phyloP scores from a whole-genome alignment of 169 alveolate species.

The Plasmodium gaboni region DNA sequence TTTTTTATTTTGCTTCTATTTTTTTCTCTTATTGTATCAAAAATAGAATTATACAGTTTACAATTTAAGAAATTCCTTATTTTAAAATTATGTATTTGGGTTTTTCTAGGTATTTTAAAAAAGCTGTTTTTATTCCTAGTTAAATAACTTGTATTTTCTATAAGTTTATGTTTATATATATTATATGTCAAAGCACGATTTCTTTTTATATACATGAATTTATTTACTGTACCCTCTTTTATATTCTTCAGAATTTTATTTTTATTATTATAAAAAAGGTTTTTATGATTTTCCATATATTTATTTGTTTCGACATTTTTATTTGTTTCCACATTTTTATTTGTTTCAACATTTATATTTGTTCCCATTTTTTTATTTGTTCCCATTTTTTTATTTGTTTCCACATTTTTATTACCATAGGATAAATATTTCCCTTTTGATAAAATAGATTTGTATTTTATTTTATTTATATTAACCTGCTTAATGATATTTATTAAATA shows the following conservation, averaged over 20 bases:
- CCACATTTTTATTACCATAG: neutral
- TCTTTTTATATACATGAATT: neutral
- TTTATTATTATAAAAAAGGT: neutral
- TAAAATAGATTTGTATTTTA: too few species aligned
- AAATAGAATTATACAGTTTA: conserved; percentile 55
- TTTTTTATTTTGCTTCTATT: conserved; percentile 34
- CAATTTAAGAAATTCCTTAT: conserved; percentile 29
- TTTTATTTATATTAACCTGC: neutral
- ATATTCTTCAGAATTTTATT: neutral
- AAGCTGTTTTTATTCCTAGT: neutral
- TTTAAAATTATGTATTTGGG: conserved; percentile 49
- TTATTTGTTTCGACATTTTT: neutral
- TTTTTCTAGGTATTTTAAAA: too few species aligned
- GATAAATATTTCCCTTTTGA: neutral
- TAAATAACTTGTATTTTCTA: too few species aligned
- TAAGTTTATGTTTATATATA: too few species aligned
- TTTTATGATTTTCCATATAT: neutral
- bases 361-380: neutral
- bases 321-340: neutral
- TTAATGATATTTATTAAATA: conserved; percentile 12
- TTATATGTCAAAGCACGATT: neutral
- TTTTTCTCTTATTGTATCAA: conserved; percentile 22
- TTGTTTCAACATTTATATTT: neutral
- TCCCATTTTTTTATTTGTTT: neutral
- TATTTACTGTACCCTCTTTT: neutral